Base-by-base conservation (phyloP, 192 early-diverging fungal species). In the Oehlia diaphana region DNA sequence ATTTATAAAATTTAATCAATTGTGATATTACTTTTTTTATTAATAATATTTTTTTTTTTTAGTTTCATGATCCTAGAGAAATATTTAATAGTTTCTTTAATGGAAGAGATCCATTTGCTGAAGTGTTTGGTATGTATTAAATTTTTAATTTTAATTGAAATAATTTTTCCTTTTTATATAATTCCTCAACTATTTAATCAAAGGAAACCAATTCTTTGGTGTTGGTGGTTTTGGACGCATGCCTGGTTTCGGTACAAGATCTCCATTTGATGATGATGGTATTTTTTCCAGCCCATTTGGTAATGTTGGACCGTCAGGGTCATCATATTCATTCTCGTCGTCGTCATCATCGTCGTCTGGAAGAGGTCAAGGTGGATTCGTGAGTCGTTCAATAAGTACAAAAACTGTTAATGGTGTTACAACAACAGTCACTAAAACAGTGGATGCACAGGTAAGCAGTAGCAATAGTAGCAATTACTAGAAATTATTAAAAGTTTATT, bases 61-160 rank as follows among this genome's bases (percentile, higher is more conserved):
- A 84, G 83, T 83, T 85, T 31, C 84, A 83, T 65, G 39, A 75
- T 78, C 84, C 84, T 37, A 68, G 81, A 37, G 82, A 85, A 61
- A 74, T 85, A 23, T 85, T 85, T 49, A 50, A 37, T 14, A 66
- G 66, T 33, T 83, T 85, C 68, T 85, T 85, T 78, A 72, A 73
- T 16, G 70, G 63, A n/a, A 47, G 10, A 10, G 44, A 47, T 47
- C 19, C 64, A 31, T 69, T 81, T 64, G 76, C 79, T 37, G 83
- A 64, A 10, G 19, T 81, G 5, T 79, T 83, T 82, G 74, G 83
- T 81, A 83, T 28, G 9, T 70, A 67, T 33, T 39, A 26, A 42
- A 14, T 39, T 39, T n/a, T 39, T 7, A 26, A 26, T 39, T 63
- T 63, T 19, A 31, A 53, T 66, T 77, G 8, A 31, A 10, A 47